These are phyloP conservation scores for Eimeria tenella DNA, from an alignment of 169 alveolate species.

Conservation along the genomic window DNA sequence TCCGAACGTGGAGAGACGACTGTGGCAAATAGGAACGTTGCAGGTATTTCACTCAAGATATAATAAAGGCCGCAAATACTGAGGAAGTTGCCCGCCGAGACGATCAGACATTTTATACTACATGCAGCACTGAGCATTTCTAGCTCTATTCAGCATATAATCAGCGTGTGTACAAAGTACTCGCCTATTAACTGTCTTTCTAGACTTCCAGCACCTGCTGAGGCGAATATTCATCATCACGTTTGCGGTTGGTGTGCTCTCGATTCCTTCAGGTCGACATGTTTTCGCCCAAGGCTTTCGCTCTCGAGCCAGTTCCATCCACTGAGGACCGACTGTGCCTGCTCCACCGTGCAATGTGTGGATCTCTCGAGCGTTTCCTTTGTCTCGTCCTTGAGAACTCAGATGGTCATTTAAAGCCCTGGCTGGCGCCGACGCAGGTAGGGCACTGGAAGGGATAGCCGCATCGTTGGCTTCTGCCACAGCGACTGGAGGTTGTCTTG, in stretches of 20 bases:
- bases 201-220: not conserved
- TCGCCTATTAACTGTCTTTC: too few species aligned
- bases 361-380: conserved; percentile 80
- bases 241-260: not conserved
- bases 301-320: conserved; percentile 8
- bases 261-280: conserved; percentile 34
- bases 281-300: conserved; percentile 48
- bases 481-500: not conserved
- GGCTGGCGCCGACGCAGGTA: conserved; percentile 78
- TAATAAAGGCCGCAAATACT: too few species aligned
- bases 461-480: too few species aligned
- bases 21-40: conserved; percentile 78
- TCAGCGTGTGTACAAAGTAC: not conserved
- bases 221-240: not conserved
- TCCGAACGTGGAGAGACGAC: conserved; percentile 66
- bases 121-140: not conserved
- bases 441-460: not conserved
- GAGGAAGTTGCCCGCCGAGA: too few species aligned
- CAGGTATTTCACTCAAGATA: conserved; percentile 39
- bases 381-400: conserved; percentile 69
- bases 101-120: too few species aligned
- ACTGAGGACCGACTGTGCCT: conserved; percentile 52
- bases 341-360: conserved; percentile 80
- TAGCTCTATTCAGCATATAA: not conserved
- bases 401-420: conserved; percentile 61